Evolutionary conservation across 208 protist genomes (phyloP).

Genomic region (Crithidia thermophila): DNA sequence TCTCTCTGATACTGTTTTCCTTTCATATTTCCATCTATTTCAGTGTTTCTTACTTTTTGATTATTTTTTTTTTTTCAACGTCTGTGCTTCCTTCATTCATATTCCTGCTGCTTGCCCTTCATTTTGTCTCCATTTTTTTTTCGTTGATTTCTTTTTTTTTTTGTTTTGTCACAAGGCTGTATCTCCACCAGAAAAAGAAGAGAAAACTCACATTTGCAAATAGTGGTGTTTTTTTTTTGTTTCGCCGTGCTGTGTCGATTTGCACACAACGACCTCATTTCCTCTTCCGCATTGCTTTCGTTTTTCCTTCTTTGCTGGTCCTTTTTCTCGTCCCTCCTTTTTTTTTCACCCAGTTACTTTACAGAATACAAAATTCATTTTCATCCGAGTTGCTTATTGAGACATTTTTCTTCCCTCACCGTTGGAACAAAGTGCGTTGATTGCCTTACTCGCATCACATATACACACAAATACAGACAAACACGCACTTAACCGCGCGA

Average conservation of each 20-base stretch:
- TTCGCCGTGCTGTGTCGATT: slow-evolving; percentile 3
- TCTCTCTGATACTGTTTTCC: slow-evolving; percentile 8
- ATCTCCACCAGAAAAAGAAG: too few species aligned
- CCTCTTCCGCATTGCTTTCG: slow-evolving; percentile 1
- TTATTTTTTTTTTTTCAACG: not conserved
- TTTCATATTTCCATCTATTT: slow-evolving; percentile 16
- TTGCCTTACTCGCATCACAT: too few species aligned
- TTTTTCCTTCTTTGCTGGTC: not conserved
- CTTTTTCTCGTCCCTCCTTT: slow-evolving; percentile 7
- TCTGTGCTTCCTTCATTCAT: slow-evolving; percentile 2
- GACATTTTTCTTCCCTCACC: too few species aligned
- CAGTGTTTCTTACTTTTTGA: not conserved
- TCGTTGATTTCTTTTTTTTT: not conserved
- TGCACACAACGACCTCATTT: not conserved
- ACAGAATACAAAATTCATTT: not conserved
- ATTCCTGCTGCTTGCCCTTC: slow-evolving; percentile 2
- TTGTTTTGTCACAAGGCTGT: too few species aligned
- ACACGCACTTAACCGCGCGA: too few species aligned
- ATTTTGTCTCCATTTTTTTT: slow-evolving; percentile 4
- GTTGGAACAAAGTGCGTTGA: too few species aligned
- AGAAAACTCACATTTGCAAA: not conserved
- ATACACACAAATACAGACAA: not conserved
- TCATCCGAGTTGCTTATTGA: too few species aligned
- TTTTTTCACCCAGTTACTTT: not conserved
- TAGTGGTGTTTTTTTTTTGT: not conserved